A percentile compares a stretch with the other conserved stretches of the same genome.
These are phyloP conservation scores for Thalassiosira livingstoniorum DNA, from an alignment of 352 stramenopile genomes.

Conservation along the genomic window DNA sequence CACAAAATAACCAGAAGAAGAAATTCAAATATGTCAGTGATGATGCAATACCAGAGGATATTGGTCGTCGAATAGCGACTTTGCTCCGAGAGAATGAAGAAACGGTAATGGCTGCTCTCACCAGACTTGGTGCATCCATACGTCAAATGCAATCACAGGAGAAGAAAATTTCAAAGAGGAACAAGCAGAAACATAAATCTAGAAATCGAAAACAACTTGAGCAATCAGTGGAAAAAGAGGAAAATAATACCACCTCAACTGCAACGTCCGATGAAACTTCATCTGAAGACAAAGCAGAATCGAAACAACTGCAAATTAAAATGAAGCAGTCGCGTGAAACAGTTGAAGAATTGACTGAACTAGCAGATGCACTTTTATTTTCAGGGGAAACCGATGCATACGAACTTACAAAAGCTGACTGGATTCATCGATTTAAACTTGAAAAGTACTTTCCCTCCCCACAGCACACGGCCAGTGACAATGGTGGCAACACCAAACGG, in stretches of 20 bases:
- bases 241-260: too few species aligned
- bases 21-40: conserved; percentile 51
- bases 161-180: conserved; percentile 34
- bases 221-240: too few species aligned
- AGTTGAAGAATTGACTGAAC: conserved; percentile 62
- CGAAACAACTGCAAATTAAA: conserved; percentile 26
- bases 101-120: conserved; percentile 68
- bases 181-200: conserved; percentile 29
- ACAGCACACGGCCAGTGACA: neutral
- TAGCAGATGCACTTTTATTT: conserved; percentile 62
- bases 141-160: conserved; percentile 40
- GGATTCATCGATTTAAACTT: conserved; percentile 60
- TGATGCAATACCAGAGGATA: conserved; percentile 36
- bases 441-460: conserved; percentile 12
- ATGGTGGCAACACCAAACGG: conserved; percentile 10
- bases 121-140: conserved; percentile 61
- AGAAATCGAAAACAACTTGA: conserved; percentile 3
- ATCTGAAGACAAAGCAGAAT: conserved; percentile 9
- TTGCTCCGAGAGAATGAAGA: conserved; percentile 65
- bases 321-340: conserved; percentile 39
- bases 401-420: conserved; percentile 56
- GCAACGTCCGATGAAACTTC: neutral
- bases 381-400: conserved; percentile 57
- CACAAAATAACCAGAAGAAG: conserved; percentile 10
- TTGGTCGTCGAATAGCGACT: conserved; percentile 53